phyloP scores from a whole-genome alignment of 2,329 filamentous ascomycete genomes.

The Pseudogymnoascus sp. region DNA sequence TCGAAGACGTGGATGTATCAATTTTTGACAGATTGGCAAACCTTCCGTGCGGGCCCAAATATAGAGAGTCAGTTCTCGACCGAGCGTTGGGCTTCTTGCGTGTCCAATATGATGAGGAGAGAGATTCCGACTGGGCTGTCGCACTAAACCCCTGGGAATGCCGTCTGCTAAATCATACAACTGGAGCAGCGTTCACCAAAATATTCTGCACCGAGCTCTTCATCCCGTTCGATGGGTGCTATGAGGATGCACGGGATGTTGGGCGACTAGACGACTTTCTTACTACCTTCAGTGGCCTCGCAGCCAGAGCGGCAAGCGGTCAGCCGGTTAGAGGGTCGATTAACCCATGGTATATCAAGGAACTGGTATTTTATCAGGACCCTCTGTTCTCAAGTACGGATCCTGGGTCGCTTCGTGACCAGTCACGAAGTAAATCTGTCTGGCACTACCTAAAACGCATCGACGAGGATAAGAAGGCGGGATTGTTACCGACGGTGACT shows the following conservation, averaged over 20 bases:
- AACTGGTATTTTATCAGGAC: neutral
- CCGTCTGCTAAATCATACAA: neutral
- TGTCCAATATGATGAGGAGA: neutral
- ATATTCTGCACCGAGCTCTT: neutral
- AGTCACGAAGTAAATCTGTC: neutral
- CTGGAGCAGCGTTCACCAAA: neutral
- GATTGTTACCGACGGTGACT: neutral
- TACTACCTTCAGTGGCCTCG: neutral
- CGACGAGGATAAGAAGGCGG: neutral
- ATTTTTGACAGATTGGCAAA: neutral
- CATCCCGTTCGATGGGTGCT: constrained; percentile 2
- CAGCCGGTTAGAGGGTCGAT: neutral
- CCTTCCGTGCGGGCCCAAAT: neutral
- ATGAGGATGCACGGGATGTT: neutral
- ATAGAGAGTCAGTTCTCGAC: neutral
- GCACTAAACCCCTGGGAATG: neutral
- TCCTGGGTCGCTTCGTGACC: neutral
- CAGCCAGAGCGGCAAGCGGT: neutral
- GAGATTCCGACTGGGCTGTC: neutral
- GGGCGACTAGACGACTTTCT: neutral
- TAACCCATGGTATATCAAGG: neutral
- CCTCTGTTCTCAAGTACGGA: neutral
- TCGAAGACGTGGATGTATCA: neutral
- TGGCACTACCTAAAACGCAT: neutral
- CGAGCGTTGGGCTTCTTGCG: constrained; percentile 3